A percentile compares a stretch with the other conserved stretches of the same genome.
These are phyloP conservation scores for Magnolia officinalis DNA, from an alignment of 164 flowering plant species.

Conservation along the genomic window DNA sequence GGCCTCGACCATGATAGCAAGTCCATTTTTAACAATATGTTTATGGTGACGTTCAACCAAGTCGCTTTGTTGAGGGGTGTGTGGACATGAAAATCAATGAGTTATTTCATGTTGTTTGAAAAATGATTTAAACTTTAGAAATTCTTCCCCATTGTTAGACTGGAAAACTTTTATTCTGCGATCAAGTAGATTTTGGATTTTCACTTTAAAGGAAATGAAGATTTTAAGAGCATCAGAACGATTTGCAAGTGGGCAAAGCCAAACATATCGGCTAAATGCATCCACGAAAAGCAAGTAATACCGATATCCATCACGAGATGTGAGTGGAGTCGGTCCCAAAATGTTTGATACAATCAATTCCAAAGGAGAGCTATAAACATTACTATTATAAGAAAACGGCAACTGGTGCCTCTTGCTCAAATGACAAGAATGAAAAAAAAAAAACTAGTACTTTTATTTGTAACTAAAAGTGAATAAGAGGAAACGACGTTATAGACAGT, in stretches of 20 bases:
- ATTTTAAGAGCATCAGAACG: neutral
- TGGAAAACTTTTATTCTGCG: neutral
- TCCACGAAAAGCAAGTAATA: neutral
- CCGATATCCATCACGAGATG: neutral
- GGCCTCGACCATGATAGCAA: neutral
- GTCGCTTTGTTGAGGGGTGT: slow-evolving; percentile 8
- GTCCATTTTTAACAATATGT: neutral
- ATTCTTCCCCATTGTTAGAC: neutral
- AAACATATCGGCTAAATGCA: neutral
- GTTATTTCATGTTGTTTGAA: neutral
- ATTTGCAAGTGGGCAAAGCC: neutral
- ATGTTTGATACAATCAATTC: neutral
- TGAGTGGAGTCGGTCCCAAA: neutral
- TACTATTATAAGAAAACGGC: neutral
- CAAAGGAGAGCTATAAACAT: neutral
- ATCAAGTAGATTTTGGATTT: neutral
- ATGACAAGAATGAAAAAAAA: neutral
- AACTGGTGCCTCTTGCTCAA: neutral
- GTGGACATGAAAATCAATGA: neutral
- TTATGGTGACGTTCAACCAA: neutral
- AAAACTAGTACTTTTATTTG: neutral
- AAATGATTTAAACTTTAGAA: neutral
- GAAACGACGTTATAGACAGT: neutral
- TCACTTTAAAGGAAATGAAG: neutral
- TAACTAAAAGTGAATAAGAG: neutral